Conservation (phyloP, 2,329 filamentous ascomycete species). For the Aspergillus brasiliensis region DNA sequence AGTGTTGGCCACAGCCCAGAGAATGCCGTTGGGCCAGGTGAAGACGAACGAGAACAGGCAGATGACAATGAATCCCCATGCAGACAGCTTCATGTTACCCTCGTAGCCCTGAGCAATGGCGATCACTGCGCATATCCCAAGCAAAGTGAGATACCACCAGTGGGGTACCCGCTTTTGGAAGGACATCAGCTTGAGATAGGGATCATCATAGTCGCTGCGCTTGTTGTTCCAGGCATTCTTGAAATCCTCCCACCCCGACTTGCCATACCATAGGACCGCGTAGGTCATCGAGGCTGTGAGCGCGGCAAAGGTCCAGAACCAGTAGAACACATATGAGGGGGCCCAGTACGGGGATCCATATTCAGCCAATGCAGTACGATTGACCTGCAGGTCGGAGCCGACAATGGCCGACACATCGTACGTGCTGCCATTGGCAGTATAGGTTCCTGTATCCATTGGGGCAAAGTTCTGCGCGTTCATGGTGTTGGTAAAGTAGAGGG, state of each 20-base stretch:
- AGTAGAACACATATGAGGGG: background rate
- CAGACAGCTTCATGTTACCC: background rate
- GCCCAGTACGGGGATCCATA: background rate
- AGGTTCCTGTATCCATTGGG: background rate
- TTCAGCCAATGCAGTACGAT: background rate
- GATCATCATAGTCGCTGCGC: background rate
- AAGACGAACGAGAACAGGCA: background rate
- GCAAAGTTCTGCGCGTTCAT: background rate
- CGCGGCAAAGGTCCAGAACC: background rate
- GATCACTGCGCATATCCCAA: background rate
- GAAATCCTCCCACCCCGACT: background rate
- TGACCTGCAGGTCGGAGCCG: background rate
- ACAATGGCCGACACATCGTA: background rate
- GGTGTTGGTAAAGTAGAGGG: background rate
- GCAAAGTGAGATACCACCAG: background rate
- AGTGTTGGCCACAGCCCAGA: background rate
- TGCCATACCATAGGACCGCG: background rate
- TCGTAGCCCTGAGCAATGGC: background rate
- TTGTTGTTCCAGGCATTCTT: background rate
- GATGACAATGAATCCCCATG: background rate
- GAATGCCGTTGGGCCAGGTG: background rate
- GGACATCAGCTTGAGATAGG: background rate
- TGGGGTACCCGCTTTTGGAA: background rate
- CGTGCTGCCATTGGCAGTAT: background rate
- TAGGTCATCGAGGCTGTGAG: background rate